Evolutionary conservation across 2,329 filamentous ascomycete species (phyloP).

Genomic region (Calonectria crousiana): DNA sequence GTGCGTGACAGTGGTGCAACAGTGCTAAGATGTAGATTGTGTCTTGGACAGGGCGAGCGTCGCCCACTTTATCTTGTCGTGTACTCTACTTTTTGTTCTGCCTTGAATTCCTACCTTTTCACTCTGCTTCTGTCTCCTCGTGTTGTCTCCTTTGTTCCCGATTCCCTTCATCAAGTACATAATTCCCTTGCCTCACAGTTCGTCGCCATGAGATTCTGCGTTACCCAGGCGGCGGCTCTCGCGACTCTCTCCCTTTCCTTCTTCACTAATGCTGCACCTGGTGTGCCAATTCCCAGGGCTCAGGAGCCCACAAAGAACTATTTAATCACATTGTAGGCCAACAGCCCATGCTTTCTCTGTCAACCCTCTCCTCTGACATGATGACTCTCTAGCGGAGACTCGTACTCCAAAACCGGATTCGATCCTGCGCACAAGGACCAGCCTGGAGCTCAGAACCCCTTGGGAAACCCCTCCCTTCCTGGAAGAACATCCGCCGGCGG

Average conservation of each 20-base stretch:
- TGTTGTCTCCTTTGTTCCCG: not conserved
- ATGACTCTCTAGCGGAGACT: constrained; percentile 9
- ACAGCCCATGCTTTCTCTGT: not conserved
- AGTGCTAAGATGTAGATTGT: not conserved
- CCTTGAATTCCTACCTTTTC: not conserved
- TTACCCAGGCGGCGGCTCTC: not conserved
- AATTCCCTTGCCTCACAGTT: not conserved
- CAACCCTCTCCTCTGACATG: not conserved
- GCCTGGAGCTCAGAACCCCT: constrained; percentile 4
- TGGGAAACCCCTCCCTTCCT: constrained; percentile 9
- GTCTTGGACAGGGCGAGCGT: not conserved
- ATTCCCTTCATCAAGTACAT: not conserved
- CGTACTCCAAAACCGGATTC: constrained; percentile 18
- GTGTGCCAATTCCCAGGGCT: not conserved
- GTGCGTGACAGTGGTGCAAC: not conserved
- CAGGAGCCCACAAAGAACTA: not conserved
- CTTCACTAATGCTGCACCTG: not conserved
- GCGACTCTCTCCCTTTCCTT: not conserved
- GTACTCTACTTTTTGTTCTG: not conserved
- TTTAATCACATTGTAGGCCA: constrained; percentile 13
- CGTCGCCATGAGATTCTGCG: not conserved
- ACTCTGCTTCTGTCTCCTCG: not conserved
- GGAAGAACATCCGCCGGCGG: constrained; percentile 17
- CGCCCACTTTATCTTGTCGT: not conserved
- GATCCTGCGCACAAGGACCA: constrained; percentile 8